A percentile compares a stretch with the other conserved stretches of the same genome.
phyloP scores from a whole-genome alignment of 768 basidiomycete species.

The Suillus decipiens region DNA sequence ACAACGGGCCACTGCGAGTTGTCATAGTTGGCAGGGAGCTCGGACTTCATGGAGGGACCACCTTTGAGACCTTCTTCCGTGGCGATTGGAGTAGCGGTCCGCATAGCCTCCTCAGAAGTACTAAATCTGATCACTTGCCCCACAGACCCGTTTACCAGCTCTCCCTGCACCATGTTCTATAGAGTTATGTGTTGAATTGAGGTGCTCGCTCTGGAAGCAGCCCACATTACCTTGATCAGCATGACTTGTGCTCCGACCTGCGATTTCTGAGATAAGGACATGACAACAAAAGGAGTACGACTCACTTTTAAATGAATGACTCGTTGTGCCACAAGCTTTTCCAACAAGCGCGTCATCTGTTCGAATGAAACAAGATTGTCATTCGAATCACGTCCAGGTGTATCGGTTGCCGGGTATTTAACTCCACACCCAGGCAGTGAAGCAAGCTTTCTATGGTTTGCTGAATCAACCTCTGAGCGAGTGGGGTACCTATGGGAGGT shows the following conservation, averaged over 20 bases:
- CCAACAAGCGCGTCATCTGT: slow-evolving; percentile 48
- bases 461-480: slow-evolving; percentile 67
- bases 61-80: slow-evolving; percentile 35
- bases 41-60: slow-evolving; percentile 15
- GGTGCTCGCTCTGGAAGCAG: neutral
- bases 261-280: slow-evolving; percentile 10
- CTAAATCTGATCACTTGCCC: slow-evolving; percentile 54
- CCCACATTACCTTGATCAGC: slow-evolving; percentile 61
- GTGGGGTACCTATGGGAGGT: slow-evolving; percentile 59
- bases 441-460: slow-evolving; percentile 57
- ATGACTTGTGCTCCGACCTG: slow-evolving; percentile 86
- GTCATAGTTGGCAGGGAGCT: slow-evolving; percentile 24
- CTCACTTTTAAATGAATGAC: slow-evolving; percentile 50
- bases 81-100: slow-evolving; percentile 39
- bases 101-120: slow-evolving; percentile 44
- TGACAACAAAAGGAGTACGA: neutral
- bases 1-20: slow-evolving; percentile 59
- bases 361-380: slow-evolving; percentile 36
- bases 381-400: slow-evolving; percentile 46
- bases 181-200: slow-evolving; percentile 4
- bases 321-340: slow-evolving; percentile 61
- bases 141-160: slow-evolving; percentile 70
- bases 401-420: slow-evolving; percentile 48
- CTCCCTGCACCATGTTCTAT: slow-evolving; percentile 70
- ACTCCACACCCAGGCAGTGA: slow-evolving; percentile 40